These are phyloP conservation scores for Spinellus fusiger DNA, from an alignment of 192 early-diverging fungal genomes.

Conservation along the genomic window DNA sequence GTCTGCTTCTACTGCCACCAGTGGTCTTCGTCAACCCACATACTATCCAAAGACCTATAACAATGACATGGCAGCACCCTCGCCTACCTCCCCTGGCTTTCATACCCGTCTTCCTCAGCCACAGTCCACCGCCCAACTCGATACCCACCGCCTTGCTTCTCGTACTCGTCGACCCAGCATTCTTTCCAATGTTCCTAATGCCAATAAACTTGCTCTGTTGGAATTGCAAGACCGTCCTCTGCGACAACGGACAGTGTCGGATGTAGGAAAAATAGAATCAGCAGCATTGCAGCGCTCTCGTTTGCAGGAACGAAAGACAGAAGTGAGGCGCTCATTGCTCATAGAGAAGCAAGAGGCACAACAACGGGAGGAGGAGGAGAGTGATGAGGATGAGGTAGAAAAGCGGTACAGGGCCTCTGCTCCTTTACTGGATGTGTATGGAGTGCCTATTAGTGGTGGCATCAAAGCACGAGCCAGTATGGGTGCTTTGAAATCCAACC, in stretches of 20 bases:
- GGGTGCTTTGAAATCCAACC: conserved; percentile 3
- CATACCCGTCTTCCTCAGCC: conserved; percentile 8
- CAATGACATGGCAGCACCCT: not conserved
- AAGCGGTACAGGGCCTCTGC: conserved; percentile 24
- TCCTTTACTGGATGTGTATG: conserved; percentile 68
- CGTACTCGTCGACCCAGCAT: conserved; percentile 10
- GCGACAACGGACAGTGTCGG: conserved; percentile 15
- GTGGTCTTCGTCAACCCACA: conserved; percentile 10
- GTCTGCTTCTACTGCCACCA: conserved; percentile 12
- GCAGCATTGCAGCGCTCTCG: conserved; percentile 8
- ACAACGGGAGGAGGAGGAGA: not conserved
- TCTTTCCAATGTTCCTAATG: not conserved
- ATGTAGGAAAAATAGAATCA: conserved; percentile 9
- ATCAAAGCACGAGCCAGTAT: conserved; percentile 7
- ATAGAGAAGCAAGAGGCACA: conserved; percentile 1
- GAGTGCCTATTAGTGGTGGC: conserved; percentile 43
- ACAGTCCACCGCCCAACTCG: not conserved
- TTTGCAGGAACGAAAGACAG: conserved; percentile 7
- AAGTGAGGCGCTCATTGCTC: conserved; percentile 12
- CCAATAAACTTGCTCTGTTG: not conserved
- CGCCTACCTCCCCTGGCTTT: not conserved
- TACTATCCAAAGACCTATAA: conserved; percentile 1
- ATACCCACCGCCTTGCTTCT: not conserved
- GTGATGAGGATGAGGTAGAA: conserved; percentile 12
- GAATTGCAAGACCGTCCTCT: not conserved